phyloP scores from a whole-genome alignment of 2,329 filamentous ascomycete genomes.

The Cladobotryum protrusum region DNA sequence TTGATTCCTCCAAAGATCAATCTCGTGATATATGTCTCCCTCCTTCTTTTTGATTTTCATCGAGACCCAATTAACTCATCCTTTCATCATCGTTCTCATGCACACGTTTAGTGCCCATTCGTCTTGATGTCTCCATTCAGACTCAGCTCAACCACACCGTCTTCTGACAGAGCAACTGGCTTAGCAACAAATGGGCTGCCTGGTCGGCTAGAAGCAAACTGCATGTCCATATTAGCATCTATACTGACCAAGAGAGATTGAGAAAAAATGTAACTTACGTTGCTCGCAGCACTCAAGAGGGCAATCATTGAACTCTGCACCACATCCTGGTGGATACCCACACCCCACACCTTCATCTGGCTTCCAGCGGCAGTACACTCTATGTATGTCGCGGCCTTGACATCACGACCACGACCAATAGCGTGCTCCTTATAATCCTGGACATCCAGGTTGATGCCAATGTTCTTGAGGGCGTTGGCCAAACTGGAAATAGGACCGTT shows the following conservation, averaged over 20 bases:
- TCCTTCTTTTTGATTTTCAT: background rate
- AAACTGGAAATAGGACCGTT: conserved; percentile 89
- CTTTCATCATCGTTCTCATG: conserved; percentile 17
- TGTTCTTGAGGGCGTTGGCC: conserved; percentile 68
- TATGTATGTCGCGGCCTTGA: conserved; percentile 94
- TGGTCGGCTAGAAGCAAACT: conserved; percentile 69
- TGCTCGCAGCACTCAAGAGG: conserved; percentile 76
- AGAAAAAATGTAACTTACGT: conserved; percentile 52
- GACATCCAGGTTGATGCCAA: conserved; percentile 85
- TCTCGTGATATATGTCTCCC: background rate
- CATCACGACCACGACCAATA: conserved; percentile 71
- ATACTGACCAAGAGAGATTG: background rate
- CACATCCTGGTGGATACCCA: conserved; percentile 50
- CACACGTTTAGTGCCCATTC: conserved; percentile 7
- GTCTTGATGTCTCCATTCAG: conserved; percentile 10
- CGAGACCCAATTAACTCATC: conserved; percentile 18
- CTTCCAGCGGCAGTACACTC: conserved; percentile 69
- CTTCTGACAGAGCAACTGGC: conserved; percentile 35
- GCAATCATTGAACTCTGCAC: conserved; percentile 85
- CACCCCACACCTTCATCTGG: conserved; percentile 75
- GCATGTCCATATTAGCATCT: conserved; percentile 10
- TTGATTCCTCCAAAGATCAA: background rate
- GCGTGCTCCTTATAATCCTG: conserved; percentile 95
- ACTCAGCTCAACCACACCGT: conserved; percentile 8
- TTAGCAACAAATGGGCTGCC: conserved; percentile 57